phyloP scores from a whole-genome alignment of 345 rosid species.

The Citrus reticulata region DNA sequence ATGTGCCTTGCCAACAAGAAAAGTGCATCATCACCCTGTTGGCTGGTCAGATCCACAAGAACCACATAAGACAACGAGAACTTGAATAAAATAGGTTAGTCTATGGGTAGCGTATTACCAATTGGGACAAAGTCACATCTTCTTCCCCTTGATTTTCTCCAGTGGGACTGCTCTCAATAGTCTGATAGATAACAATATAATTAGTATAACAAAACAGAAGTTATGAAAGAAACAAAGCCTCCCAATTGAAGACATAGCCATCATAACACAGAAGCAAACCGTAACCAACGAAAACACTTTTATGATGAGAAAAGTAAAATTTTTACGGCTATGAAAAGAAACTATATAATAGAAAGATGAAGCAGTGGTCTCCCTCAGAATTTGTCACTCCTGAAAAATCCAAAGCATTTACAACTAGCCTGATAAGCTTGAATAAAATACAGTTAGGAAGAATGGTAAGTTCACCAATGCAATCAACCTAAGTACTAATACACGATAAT shows the following conservation, averaged over 20 bases:
- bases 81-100: background rate
- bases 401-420: background rate
- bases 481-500: background rate
- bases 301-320: background rate
- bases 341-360: background rate
- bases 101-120: conserved; percentile 36
- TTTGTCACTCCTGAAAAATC: background rate
- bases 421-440: background rate
- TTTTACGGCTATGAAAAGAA: background rate
- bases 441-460: background rate
- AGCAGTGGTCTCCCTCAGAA: background rate
- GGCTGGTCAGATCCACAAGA: background rate
- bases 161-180: conserved; percentile 61
- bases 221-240: background rate
- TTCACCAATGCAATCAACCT: background rate
- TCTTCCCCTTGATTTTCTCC: conserved; percentile 51
- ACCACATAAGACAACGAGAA: conserved; percentile 8
- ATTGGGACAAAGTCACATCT: conserved; percentile 59
- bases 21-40: background rate
- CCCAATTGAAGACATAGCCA: background rate
- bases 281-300: background rate
- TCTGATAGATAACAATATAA: conserved; percentile 27
- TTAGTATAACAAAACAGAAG: conserved; percentile 12
- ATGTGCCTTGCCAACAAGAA: background rate
- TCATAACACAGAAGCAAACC: background rate